Percentiles rank a stretch among this genome's conserved stretches.
These are phyloP conservation scores for Clonostachys byssicola DNA, from an alignment of 2,329 filamentous ascomycete genomes.

Conservation along the genomic window DNA sequence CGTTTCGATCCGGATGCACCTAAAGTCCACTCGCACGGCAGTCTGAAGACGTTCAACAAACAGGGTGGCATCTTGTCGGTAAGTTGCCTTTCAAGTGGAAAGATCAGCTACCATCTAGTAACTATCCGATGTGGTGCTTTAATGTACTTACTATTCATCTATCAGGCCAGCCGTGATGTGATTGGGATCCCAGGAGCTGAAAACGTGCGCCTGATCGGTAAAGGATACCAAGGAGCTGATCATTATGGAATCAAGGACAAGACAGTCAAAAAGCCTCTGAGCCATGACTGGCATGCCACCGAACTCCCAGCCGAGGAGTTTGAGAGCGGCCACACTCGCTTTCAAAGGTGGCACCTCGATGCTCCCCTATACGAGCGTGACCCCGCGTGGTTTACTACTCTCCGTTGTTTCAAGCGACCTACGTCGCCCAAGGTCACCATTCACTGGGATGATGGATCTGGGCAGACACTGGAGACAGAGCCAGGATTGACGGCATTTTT, in stretches of 20 bases:
- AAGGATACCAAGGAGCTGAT: conserved; percentile 36
- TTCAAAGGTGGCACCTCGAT: conserved; percentile 45
- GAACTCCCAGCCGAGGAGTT: conserved; percentile 25
- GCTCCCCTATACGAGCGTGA: conserved; percentile 35
- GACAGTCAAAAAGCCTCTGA: conserved; percentile 18
- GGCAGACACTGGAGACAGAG: conserved; percentile 31
- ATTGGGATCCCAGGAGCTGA: conserved; percentile 33
- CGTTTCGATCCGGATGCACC: conserved; percentile 34
- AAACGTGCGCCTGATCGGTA: conserved; percentile 37
- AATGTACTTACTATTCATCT: conserved; percentile 1
- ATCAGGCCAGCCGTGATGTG: conserved; percentile 20
- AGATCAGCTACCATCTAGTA: background rate
- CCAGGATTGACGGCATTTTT: conserved; percentile 38
- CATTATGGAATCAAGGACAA: conserved; percentile 35
- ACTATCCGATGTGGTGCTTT: too few relatives aligned
- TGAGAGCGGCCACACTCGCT: conserved; percentile 32
- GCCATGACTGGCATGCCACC: conserved; percentile 29
- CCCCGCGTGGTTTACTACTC: conserved; percentile 34
- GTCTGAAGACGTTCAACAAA: conserved; percentile 31
- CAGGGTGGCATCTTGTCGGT: conserved; percentile 30
- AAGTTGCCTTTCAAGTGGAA: conserved; percentile 2
- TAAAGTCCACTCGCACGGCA: conserved; percentile 34
- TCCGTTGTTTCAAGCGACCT: conserved; percentile 31
- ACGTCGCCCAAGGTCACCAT: conserved; percentile 25
- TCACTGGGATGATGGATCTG: conserved; percentile 36